These are phyloP conservation scores for Elaphomyces granulatus DNA, from an alignment of 495 filamentous ascomycete genomes.

Conservation along the genomic window DNA sequence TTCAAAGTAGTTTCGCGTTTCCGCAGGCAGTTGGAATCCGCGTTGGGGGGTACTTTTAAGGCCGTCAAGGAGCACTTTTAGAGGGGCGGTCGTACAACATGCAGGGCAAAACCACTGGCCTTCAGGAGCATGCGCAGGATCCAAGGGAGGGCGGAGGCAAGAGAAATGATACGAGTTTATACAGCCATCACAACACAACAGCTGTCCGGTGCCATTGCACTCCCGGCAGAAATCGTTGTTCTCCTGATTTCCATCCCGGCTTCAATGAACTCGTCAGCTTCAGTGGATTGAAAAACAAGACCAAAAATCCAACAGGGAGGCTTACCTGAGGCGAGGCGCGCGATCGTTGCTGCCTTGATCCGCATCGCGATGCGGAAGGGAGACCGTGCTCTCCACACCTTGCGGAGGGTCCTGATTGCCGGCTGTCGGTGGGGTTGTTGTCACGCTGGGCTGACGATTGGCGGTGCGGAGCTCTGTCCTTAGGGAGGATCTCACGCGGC, in stretches of 20 bases:
- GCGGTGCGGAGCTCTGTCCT: neutral
- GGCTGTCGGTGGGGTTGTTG: no score
- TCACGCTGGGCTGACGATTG: no score
- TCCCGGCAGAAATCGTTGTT: conserved; percentile 80
- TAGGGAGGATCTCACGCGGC: neutral
- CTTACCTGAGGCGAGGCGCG: neutral
- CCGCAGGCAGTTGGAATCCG: conserved; percentile 55
- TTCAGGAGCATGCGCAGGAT: conserved; percentile 45
- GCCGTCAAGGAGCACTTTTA: conserved; percentile 42
- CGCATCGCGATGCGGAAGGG: no score
- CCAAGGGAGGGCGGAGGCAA: conserved; percentile 68
- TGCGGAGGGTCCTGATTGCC: no score
- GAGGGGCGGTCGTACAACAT: conserved; percentile 44
- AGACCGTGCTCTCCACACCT: no score
- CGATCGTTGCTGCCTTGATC: no score
- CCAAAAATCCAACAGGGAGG: conserved; percentile 8
- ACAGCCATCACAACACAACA: conserved; percentile 91
- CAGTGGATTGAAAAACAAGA: no score
- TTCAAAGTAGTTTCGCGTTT: conserved; percentile 58
- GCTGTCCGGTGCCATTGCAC: conserved; percentile 65
- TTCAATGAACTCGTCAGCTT: no score
- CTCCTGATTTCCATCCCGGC: conserved; percentile 30
- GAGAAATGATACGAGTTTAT: conserved; percentile 70
- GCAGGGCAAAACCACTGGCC: conserved; percentile 75
- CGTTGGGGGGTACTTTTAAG: conserved; percentile 51